These are phyloP conservation scores for Hansenula sp. DNA, from an alignment of 1,139 yeast genomes.

Conservation along the genomic window DNA sequence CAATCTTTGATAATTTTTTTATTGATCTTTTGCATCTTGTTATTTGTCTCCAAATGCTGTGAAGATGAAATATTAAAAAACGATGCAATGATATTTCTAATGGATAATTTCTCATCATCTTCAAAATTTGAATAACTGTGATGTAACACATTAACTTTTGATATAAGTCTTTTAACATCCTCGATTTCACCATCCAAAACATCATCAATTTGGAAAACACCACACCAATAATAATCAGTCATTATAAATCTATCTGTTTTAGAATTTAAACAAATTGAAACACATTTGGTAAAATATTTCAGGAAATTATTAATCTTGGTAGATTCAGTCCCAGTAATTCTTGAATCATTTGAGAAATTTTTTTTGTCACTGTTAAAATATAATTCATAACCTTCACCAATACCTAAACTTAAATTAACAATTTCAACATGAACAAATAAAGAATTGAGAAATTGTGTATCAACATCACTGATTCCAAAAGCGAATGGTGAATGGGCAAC, in stretches of 20 bases:
- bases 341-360: slow-evolving; percentile 6
- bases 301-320: slow-evolving; percentile 21
- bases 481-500: slow-evolving; percentile 18
- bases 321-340: slow-evolving; percentile 15
- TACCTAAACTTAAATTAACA: slow-evolving; percentile 15
- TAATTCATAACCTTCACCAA: slow-evolving; percentile 23
- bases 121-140: slow-evolving; percentile 20
- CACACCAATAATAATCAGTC: slow-evolving; percentile 23
- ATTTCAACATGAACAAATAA: slow-evolving; percentile 21
- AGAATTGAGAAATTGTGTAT: slow-evolving; percentile 15
- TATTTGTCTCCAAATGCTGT: slow-evolving; percentile 1
- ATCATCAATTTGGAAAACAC: slow-evolving; percentile 21
- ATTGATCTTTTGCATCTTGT: slow-evolving; percentile 11
- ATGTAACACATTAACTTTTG: slow-evolving; percentile 21
- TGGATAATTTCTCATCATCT: slow-evolving; percentile 12
- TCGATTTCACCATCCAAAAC: slow-evolving; percentile 21
- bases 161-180: slow-evolving; percentile 17
- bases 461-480: slow-evolving; percentile 19
- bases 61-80: slow-evolving; percentile 15
- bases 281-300: slow-evolving; percentile 22
- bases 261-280: slow-evolving; percentile 22
- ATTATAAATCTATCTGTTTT: slow-evolving; percentile 20
- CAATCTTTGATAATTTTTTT: slow-evolving; percentile 19
- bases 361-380: slow-evolving; percentile 15
- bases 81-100: slow-evolving; percentile 20